Conservation (phyloP, 768 basidiomycete genomes). For the Coprinopsis sp. region DNA sequence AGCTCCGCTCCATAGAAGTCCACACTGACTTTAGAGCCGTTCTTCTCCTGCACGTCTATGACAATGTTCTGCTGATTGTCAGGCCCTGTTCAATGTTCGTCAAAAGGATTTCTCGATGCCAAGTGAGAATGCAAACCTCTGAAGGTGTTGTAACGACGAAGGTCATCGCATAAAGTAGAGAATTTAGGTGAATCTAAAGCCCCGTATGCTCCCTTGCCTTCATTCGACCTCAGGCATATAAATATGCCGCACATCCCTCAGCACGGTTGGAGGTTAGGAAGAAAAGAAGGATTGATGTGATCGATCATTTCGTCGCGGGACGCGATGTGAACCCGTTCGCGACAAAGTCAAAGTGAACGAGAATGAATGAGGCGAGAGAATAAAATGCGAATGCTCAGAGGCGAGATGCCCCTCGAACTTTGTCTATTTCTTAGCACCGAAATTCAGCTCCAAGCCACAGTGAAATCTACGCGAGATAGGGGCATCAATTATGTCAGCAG, state of each 20-base stretch:
- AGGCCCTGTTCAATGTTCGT: not conserved
- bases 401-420: too few species aligned
- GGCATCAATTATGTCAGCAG: too few species aligned
- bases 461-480: too few species aligned
- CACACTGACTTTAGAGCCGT: conserved; percentile 31
- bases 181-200: conserved; percentile 3
- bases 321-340: too few species aligned
- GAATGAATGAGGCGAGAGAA: too few species aligned
- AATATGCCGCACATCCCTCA: conserved; percentile 70
- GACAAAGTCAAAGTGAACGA: too few species aligned
- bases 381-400: too few species aligned
- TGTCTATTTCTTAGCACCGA: too few species aligned
- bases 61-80: not conserved
- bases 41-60: not conserved
- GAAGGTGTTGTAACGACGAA: conserved; percentile 24
- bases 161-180: conserved; percentile 19
- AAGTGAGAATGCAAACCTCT: not conserved
- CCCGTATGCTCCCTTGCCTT: not conserved
- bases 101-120: not conserved
- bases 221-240: conserved; percentile 24
- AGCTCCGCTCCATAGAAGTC: conserved; percentile 75
- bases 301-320: too few species aligned
- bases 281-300: not conserved
- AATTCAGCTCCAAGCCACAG: too few species aligned
- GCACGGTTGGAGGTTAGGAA: not conserved